Base-by-base conservation (phyloP, 2,329 filamentous ascomycete species). In the Fusarium newnesense region DNA sequence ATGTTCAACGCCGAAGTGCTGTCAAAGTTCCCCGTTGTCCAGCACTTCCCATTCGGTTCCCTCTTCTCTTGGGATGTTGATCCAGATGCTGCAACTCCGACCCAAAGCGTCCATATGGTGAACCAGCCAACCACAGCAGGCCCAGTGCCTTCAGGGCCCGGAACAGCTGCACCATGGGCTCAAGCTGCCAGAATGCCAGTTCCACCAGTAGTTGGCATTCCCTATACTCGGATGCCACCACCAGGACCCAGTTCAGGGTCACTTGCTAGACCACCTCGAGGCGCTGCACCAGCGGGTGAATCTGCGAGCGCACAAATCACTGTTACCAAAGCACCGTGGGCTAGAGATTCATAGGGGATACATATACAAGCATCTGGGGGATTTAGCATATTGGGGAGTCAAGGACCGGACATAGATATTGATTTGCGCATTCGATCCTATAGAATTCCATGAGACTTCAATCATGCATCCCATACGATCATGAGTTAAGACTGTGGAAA, bases 1-100 rank as follows among this genome's bases (percentile, higher is more conserved):
- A 99, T 99, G 96, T 99, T 96, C 84, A 95, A 97, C 75, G 96
- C 94, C 24, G 96, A 99, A 84, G 96, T 99, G 7, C 86, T 99
- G 19, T 94, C 93, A 43, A 99, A 99, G 82, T 98, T 98, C 79
- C 96, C 96, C 6, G 96, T 99, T 6, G 94, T 99, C n/a, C 96
- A 99, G 83, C 96, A 99, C 82, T 98, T 96, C 75, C 89, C 88
- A 6, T 96, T 96, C 75, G 94, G 94, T 32, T 92, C 91, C 10
- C 84, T 96, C n/a, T 94, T 96, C 79, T 89, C 88, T 42, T 96
- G 93, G 92, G 90, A 94, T 5, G 83, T 81, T 52, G 92, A 95
- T 78, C 91, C 91, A 0, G 84, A 88, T 60, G 91, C 92, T 3
- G 75, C 81, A 3, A 74, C 80, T 3, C 86, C 87, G 1, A 77